Conservation (phyloP, 1,284 basidiomycete species). For the Apiotrichum laibachii region DNA sequence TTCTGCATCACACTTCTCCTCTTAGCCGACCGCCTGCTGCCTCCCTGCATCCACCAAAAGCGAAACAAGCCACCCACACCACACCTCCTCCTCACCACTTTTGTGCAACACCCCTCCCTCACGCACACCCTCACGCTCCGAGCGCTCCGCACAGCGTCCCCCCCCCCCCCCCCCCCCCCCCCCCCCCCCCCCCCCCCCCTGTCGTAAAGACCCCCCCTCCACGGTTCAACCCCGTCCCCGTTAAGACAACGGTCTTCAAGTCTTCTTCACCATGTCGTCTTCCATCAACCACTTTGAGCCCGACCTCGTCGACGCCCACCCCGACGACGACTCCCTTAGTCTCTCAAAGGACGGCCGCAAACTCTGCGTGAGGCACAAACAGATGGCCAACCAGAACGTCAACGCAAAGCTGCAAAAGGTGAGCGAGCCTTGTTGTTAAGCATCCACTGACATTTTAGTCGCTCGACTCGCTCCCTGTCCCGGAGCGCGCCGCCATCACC, state of each 20-base stretch:
- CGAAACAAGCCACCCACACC: no score
- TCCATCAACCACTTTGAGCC: not conserved
- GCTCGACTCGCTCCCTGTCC: conserved; percentile 83
- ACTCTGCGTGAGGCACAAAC: conserved; percentile 65
- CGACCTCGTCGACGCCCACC: not conserved
- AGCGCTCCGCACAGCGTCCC: no score
- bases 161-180: no score
- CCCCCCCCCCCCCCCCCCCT: no score
- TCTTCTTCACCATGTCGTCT: not conserved
- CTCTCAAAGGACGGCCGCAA: conserved; percentile 38
- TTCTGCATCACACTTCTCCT: no score
- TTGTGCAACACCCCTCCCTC: no score
- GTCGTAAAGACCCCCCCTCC: not conserved
- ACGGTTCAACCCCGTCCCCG: not conserved
- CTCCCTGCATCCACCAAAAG: no score
- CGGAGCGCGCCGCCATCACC: conserved; percentile 85
- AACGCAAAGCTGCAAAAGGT: conserved; percentile 92
- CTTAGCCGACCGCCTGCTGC: no score
- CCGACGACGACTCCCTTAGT: conserved; percentile 17
- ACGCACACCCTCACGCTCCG: no score
- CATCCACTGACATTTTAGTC: conserved; percentile 60
- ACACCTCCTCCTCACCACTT: no score
- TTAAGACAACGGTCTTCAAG: not conserved
- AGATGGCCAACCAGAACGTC: conserved; percentile 95
- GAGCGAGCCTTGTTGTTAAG: conserved; percentile 34